Evolutionary conservation across 192 early-diverging fungal species (phyloP).

Genomic region (Podila minutissima): DNA sequence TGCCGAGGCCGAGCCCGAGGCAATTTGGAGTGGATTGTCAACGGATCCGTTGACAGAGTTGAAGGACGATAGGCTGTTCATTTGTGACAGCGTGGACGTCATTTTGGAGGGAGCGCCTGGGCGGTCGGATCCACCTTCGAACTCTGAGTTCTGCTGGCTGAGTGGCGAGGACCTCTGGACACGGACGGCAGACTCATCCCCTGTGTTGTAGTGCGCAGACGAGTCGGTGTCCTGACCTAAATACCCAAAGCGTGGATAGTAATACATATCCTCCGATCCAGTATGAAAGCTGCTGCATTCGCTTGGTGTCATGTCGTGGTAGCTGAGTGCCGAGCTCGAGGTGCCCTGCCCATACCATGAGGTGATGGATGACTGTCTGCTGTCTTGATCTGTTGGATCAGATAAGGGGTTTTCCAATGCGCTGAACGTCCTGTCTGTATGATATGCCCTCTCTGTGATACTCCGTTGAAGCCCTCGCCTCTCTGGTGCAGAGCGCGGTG

Average conservation of each 20-base stretch:
- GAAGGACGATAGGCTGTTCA: too few relatives aligned
- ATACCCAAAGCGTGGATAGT: background rate
- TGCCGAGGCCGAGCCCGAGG: too few relatives aligned
- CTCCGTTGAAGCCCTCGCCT: background rate
- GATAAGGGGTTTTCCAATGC: background rate
- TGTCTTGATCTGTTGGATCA: background rate
- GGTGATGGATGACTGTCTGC: constrained; percentile 22
- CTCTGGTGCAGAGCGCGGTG: background rate
- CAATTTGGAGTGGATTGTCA: too few relatives aligned
- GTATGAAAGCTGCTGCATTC: constrained; percentile 24
- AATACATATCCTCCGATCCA: background rate
- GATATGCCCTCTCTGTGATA: background rate
- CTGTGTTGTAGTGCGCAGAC: background rate
- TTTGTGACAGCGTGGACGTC: too few relatives aligned
- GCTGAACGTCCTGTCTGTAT: background rate
- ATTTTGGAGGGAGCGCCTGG: too few relatives aligned
- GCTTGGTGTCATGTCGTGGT: constrained; percentile 35
- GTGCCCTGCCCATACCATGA: constrained; percentile 42
- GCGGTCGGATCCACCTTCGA: too few relatives aligned
- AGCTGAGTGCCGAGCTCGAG: constrained; percentile 30
- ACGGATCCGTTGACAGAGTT: too few relatives aligned
- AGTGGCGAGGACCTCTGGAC: background rate
- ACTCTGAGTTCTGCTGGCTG: background rate
- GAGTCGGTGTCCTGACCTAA: background rate
- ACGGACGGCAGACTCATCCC: background rate